These are phyloP conservation scores for Sedum album DNA, from an alignment of 164 flowering plant genomes.

Conservation along the genomic window DNA sequence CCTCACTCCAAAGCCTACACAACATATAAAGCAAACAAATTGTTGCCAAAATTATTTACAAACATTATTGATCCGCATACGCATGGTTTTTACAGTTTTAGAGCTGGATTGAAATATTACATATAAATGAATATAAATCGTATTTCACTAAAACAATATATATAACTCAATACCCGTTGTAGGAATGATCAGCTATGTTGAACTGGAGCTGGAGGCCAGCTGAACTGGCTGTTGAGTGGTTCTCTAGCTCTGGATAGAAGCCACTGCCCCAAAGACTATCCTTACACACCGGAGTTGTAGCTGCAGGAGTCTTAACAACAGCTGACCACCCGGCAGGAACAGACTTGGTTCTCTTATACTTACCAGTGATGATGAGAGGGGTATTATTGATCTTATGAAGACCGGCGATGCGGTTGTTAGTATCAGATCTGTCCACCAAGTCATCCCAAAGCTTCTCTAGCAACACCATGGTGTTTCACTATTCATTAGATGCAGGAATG, in stretches of 20 bases:
- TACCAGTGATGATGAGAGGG: neutral
- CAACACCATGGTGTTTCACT: neutral
- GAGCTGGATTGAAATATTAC: no score
- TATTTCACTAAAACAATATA: no score
- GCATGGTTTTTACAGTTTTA: no score
- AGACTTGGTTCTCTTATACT: neutral
- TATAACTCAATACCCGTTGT: neutral
- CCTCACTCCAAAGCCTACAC: neutral
- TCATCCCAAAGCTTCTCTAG: constrained; percentile 5
- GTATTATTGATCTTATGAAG: neutral
- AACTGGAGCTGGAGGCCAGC: neutral
- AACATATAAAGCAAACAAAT: neutral
- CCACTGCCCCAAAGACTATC: neutral
- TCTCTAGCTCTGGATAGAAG: neutral
- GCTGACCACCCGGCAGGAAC: neutral
- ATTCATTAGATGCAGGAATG: neutral
- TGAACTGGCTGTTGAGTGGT: neutral
- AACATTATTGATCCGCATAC: no score
- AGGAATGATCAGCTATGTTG: neutral
- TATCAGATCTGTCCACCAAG: neutral
- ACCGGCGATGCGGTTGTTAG: neutral
- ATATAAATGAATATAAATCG: no score
- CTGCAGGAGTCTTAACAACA: neutral
- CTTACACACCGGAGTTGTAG: neutral
- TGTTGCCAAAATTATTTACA: no score